These are phyloP conservation scores for Globisporangium takayamanum DNA, from an alignment of 352 stramenopile species.

Conservation along the genomic window DNA sequence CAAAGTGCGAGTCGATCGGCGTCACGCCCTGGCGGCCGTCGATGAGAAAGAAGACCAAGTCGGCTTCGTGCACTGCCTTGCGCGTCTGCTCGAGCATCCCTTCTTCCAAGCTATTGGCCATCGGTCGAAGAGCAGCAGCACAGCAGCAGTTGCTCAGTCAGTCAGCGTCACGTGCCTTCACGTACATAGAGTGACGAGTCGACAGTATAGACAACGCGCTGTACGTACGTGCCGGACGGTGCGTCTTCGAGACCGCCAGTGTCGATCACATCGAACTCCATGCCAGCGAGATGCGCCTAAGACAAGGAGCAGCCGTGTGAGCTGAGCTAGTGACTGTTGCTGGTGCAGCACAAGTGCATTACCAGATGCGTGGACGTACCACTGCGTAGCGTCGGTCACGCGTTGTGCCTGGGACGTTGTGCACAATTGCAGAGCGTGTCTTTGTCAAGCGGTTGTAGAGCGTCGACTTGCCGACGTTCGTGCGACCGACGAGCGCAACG, in stretches of 20 bases:
- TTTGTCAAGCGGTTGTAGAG: constrained; percentile 83
- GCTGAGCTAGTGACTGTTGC: neutral
- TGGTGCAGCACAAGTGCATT: neutral
- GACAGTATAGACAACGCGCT: neutral
- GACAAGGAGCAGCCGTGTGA: neutral
- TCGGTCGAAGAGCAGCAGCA: neutral
- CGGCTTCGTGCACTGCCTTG: constrained; percentile 65
- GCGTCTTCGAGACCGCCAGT: constrained; percentile 74
- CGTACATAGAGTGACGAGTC: neutral
- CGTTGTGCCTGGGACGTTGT: constrained; percentile 76
- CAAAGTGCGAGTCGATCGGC: constrained; percentile 74
- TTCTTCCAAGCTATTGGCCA: constrained; percentile 39
- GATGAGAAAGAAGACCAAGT: constrained; percentile 77
- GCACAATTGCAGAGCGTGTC: constrained; percentile 69
- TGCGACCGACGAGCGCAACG: constrained; percentile 74
- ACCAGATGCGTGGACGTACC: constrained; percentile 14
- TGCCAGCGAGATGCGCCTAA: constrained; percentile 43
- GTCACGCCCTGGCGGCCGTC: constrained; percentile 75
- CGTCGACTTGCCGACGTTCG: constrained; percentile 83
- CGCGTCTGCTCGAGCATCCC: constrained; percentile 78
- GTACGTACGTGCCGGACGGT: constrained; percentile 37
- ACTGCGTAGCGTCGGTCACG: constrained; percentile 66
- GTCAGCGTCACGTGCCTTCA: neutral
- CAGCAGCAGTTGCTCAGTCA: neutral
- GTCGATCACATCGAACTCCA: constrained; percentile 83